phyloP scores from a whole-genome alignment of 1,284 basidiomycete species.

The Ustilago nuda region DNA sequence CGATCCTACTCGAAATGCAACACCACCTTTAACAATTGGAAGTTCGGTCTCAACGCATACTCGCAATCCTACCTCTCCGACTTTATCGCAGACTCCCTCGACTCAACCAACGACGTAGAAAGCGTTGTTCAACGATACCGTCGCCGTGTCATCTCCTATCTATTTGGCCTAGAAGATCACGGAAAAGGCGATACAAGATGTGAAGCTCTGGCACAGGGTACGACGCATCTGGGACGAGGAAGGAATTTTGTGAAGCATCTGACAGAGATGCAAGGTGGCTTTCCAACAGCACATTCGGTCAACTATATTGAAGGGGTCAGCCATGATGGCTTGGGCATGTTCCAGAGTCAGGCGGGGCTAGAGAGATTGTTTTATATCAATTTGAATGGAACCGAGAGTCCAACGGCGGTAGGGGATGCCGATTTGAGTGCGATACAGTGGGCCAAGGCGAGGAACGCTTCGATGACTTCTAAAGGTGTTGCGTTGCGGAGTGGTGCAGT shows the following conservation, averaged over 20 bases:
- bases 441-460: constrained; percentile 6
- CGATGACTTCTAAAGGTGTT: background rate
- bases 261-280: constrained; percentile 28
- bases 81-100: constrained; percentile 48
- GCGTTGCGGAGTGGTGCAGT: background rate
- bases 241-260: constrained; percentile 49
- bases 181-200: constrained; percentile 49
- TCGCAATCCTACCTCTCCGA: constrained; percentile 46
- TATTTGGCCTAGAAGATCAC: constrained; percentile 45
- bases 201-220: constrained; percentile 45
- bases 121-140: constrained; percentile 47
- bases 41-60: constrained; percentile 46
- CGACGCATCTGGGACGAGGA: constrained; percentile 47
- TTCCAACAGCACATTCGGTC: constrained; percentile 42
- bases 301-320: constrained; percentile 40
- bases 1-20: constrained; percentile 24
- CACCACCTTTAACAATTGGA: constrained; percentile 54
- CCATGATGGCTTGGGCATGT: constrained; percentile 55
- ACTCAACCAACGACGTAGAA: constrained; percentile 41
- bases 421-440: constrained; percentile 28
- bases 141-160: constrained; percentile 44
- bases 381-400: constrained; percentile 45
- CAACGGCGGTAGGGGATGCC: constrained; percentile 50
- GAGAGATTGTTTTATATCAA: constrained; percentile 55
- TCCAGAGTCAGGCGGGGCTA: constrained; percentile 39